Evolutionary conservation across 345 rosid species (phyloP).

Genomic region (Populus ilicifolia): DNA sequence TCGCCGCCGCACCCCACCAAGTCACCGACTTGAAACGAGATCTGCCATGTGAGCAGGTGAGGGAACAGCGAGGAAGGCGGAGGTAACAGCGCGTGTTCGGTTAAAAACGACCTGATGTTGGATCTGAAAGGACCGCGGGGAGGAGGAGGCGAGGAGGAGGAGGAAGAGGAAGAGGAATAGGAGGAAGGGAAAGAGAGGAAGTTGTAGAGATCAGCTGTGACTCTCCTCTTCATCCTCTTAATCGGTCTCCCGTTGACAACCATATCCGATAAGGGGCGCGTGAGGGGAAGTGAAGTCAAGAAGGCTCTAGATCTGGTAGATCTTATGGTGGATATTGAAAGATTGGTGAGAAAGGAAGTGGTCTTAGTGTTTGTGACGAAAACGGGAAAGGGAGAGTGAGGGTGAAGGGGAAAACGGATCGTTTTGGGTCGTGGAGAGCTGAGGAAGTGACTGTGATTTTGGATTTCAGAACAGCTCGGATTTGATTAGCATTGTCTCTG

Average conservation of each 20-base stretch:
- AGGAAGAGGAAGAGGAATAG: conserved; percentile 7
- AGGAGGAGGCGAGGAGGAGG: background rate
- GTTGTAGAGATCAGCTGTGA: conserved; percentile 60
- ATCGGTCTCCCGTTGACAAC: conserved; percentile 55
- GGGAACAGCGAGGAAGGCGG: conserved; percentile 51
- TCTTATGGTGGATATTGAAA: conserved; percentile 11
- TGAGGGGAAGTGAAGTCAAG: background rate
- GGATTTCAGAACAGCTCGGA: background rate
- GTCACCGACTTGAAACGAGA: conserved; percentile 50
- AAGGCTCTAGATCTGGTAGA: conserved; percentile 11
- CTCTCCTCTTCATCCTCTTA: conserved; percentile 66
- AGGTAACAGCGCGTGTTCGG: conserved; percentile 44
- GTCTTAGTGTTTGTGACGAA: background rate
- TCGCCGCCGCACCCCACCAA: conserved; percentile 27
- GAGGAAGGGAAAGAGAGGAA: conserved; percentile 49
- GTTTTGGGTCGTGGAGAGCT: background rate
- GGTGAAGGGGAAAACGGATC: background rate
- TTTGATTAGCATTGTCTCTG: background rate
- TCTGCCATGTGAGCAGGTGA: conserved; percentile 55
- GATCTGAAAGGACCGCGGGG: conserved; percentile 40
- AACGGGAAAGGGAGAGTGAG: background rate
- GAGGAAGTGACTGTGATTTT: background rate
- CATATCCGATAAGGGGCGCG: conserved; percentile 33
- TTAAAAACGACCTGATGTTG: conserved; percentile 38
- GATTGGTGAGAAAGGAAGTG: background rate